These are phyloP conservation scores for Candida frijolesensis DNA, from an alignment of 1,139 yeast species.

Conservation along the genomic window DNA sequence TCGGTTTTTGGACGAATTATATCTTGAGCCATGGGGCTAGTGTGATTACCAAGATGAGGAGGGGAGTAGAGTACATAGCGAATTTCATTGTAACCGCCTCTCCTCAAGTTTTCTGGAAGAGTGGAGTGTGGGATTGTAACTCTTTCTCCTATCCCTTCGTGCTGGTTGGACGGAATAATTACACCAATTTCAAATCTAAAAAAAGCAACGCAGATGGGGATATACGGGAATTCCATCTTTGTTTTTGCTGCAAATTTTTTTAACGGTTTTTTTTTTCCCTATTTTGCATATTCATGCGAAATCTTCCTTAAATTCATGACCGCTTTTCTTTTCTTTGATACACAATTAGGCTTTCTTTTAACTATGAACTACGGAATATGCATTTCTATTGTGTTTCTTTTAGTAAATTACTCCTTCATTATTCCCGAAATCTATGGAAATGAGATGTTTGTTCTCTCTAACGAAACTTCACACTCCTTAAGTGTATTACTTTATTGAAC, in stretches of 20 bases:
- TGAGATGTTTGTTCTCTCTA: background rate
- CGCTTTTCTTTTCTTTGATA: background rate
- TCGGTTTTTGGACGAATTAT: background rate
- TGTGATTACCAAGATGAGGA: background rate
- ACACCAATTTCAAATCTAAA: background rate
- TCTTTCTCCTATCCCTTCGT: background rate
- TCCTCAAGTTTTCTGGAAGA: background rate
- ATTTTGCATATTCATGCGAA: background rate
- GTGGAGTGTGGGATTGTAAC: background rate
- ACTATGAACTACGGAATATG: background rate
- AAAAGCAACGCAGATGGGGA: background rate
- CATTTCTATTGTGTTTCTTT: background rate
- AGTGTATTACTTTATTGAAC: background rate
- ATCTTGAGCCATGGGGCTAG: background rate
- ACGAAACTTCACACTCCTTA: background rate
- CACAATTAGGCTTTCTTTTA: background rate
- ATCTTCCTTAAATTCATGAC: constrained; percentile 1
- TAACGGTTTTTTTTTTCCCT: background rate
- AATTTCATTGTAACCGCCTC: background rate
- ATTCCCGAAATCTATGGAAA: background rate
- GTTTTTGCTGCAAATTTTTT: background rate
- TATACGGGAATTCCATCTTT: background rate
- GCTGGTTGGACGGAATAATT: constrained; percentile 2
- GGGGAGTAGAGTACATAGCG: background rate
- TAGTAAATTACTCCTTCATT: too few species aligned